Base-by-base conservation (phyloP, 108 stramenopile genomes). In the Fistulifera pelliculosa region DNA sequence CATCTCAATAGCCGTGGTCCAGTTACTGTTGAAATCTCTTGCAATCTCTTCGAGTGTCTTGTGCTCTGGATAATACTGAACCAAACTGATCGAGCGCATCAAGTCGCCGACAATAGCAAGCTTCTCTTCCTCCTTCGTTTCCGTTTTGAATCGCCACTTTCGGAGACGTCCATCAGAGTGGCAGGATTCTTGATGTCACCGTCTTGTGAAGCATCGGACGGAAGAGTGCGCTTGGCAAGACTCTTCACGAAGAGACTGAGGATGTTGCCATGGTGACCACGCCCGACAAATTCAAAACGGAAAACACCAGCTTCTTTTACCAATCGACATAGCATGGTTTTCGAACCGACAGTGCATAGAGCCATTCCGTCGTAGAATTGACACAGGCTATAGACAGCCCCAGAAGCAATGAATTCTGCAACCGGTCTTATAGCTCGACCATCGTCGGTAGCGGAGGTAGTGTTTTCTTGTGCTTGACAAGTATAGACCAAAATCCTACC, bases 81-180 rank as follows among this genome's bases (percentile, higher is more conserved):
- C 76, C 1, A 98, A 58, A 28, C 90, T 82, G 24, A 98, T 83
- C 19, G 94, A 95, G 14, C 96, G 87, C 89, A 96, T 94, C 41
- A 99, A 70, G 54, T 99, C 98, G 7, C 97, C 98, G 19, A 98
- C 97, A 38, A 96, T 83, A 5, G 95, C 93, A 47, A 94, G 76
- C 62, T 74, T 73, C 53, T 90, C 83, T 52, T 58, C 56, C 14
- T 44, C 38, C 49, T 48, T 53, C 41, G 61, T 52, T 47, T 39
- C 21, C 16, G 40, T 52, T 57, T 66, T 61, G 43, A 38, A 12
- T 39, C 18, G 38, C 31, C 11, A 18, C 15, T 16, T 11, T 17
- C 44, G 21, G 16, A 17, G 14, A 40, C 44, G 18, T 68, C 28
- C 27, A 38, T 45, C 12, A 42, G 18, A 17, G 52, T 31, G 4